These are phyloP conservation scores for Tirmania nivea DNA, from an alignment of 495 filamentous ascomycete genomes.

Conservation along the genomic window DNA sequence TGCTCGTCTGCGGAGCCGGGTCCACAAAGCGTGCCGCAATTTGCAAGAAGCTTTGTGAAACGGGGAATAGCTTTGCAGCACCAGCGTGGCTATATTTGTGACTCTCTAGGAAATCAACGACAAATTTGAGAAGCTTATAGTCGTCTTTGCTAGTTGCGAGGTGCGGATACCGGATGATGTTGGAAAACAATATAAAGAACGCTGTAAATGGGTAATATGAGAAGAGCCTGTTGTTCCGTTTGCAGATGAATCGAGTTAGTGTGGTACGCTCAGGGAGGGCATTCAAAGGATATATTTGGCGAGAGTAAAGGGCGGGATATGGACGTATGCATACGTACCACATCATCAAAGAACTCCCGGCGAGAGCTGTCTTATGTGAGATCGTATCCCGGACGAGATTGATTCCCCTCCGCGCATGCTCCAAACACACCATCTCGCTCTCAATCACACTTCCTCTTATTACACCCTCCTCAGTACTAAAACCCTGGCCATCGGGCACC, in stretches of 20 bases:
- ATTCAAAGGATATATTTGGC: no score
- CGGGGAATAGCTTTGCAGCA: neutral
- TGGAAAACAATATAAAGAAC: conserved; percentile 26
- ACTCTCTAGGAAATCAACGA: neutral
- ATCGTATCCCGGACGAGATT: conserved; percentile 12
- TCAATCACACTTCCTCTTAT: no score
- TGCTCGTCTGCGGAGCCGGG: neutral
- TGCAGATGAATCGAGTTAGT: no score
- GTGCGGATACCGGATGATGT: conserved; percentile 23
- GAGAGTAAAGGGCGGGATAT: no score
- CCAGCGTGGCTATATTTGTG: neutral
- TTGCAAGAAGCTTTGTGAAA: neutral
- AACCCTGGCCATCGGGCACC: neutral
- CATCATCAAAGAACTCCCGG: conserved; percentile 15
- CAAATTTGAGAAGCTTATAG: neutral
- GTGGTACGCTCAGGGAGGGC: no score
- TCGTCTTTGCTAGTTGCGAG: neutral
- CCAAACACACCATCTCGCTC: conserved; percentile 14
- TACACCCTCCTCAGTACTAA: neutral
- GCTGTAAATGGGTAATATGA: conserved; percentile 19
- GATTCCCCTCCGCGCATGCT: conserved; percentile 13
- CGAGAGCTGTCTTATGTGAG: conserved; percentile 9
- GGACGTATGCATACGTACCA: conserved; percentile 6
- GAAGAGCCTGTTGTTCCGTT: conserved; percentile 12
- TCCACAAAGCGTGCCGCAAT: neutral